phyloP scores from a whole-genome alignment of 2,329 filamentous ascomycete genomes.

The Hymenoscyphus linearis region DNA sequence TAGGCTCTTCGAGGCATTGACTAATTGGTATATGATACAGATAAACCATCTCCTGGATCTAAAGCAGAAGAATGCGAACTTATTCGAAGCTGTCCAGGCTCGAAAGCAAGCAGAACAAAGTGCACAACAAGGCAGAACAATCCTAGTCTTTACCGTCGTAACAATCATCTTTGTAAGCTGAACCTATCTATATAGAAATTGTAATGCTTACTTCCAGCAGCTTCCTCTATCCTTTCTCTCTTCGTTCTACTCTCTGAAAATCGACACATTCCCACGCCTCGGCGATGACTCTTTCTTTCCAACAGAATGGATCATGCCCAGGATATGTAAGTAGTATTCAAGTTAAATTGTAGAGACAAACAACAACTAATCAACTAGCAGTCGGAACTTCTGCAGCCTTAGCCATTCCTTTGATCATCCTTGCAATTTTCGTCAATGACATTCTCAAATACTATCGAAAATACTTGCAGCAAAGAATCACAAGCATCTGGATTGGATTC shows the following conservation, averaged over 20 bases:
- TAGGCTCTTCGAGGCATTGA: neutral
- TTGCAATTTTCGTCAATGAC: neutral
- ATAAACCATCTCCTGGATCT: conserved; percentile 5
- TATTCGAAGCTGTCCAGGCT: neutral
- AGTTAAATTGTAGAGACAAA: neutral
- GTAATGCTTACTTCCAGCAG: neutral
- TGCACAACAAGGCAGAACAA: neutral
- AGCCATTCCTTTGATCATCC: neutral
- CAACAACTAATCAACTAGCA: neutral
- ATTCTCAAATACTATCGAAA: neutral
- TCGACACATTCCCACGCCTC: neutral
- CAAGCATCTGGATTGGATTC: neutral
- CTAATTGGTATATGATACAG: neutral
- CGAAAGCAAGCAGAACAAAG: neutral
- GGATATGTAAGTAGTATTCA: neutral
- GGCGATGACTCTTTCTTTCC: neutral
- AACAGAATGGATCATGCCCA: neutral
- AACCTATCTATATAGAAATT: neutral
- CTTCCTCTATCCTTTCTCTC: neutral
- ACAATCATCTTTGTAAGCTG: neutral
- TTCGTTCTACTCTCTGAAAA: neutral
- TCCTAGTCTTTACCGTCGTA: neutral
- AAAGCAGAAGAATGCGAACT: conserved; percentile 1
- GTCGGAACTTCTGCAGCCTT: neutral
- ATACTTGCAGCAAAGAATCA: neutral